Conservation (phyloP, 768 basidiomycete genomes). For the Boletus reticuloceps region DNA sequence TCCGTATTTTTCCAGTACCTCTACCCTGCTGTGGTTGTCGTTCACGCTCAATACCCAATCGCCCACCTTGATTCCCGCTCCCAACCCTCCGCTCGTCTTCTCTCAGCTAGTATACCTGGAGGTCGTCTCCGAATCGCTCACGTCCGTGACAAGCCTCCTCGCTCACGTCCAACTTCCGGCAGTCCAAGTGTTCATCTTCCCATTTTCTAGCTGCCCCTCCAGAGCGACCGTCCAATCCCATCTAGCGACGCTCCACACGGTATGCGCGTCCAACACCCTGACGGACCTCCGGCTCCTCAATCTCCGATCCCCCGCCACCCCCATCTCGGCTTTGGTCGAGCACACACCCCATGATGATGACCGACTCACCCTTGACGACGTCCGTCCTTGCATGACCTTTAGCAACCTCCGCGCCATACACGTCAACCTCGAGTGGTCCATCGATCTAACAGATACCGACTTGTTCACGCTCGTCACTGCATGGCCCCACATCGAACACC, state of each 20-base stretch:
- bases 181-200: background rate
- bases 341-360: background rate
- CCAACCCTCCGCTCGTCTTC: background rate
- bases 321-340: background rate
- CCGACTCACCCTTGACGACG: background rate
- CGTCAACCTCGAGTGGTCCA: conserved; percentile 1
- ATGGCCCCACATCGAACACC: conserved; percentile 3
- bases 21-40: background rate
- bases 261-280: background rate
- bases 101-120: background rate
- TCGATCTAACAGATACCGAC: conserved; percentile 3
- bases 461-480: conserved; percentile 6
- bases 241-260: too few species aligned
- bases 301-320: background rate
- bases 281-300: conserved; percentile 1
- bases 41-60: background rate
- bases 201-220: background rate
- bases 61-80: background rate
- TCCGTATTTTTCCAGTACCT: background rate
- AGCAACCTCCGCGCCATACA: background rate
- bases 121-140: background rate
- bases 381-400: background rate
- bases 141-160: background rate
- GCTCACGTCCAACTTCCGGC: background rate
- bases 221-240: background rate